Evolutionary conservation across 768 basidiomycete genomes (phyloP).

Genomic region (Leccinum rimulosum): DNA sequence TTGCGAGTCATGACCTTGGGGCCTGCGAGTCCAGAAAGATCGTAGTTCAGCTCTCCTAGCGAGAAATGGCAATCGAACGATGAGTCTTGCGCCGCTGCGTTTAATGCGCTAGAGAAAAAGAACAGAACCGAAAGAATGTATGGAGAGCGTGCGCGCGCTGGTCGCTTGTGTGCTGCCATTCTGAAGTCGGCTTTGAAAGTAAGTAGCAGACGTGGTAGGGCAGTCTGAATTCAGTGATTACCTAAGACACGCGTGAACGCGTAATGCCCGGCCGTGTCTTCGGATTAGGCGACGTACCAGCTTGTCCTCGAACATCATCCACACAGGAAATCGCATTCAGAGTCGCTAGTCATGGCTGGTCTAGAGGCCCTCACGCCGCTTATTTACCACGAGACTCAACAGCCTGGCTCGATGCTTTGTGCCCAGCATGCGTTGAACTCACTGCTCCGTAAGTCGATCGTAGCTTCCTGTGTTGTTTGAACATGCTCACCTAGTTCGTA

Average conservation of each 20-base stretch:
- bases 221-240: conserved; percentile 18
- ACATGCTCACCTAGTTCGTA: conserved; percentile 26
- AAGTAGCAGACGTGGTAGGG: not conserved
- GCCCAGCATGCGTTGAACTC: conserved; percentile 86
- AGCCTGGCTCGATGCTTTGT: conserved; percentile 78
- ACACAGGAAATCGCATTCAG: conserved; percentile 3
- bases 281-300: conserved; percentile 14
- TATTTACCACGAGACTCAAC: conserved; percentile 80
- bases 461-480: conserved; percentile 41
- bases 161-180: conserved; percentile 24
- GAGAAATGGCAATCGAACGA: conserved; percentile 54
- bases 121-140: conserved; percentile 15
- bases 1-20: conserved; percentile 49
- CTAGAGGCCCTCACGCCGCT: conserved; percentile 50
- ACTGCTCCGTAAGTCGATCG: conserved; percentile 55
- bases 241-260: conserved; percentile 35
- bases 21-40: conserved; percentile 56
- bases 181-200: conserved; percentile 3
- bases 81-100: conserved; percentile 37
- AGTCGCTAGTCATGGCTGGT: conserved; percentile 48
- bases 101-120: conserved; percentile 21
- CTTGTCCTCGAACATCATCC: conserved; percentile 16
- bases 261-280: conserved; percentile 8
- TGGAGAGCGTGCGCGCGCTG: not conserved
- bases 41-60: conserved; percentile 47